phyloP scores from a whole-genome alignment of 2,329 filamentous ascomycete species.

The Ophiostoma ulmi region DNA sequence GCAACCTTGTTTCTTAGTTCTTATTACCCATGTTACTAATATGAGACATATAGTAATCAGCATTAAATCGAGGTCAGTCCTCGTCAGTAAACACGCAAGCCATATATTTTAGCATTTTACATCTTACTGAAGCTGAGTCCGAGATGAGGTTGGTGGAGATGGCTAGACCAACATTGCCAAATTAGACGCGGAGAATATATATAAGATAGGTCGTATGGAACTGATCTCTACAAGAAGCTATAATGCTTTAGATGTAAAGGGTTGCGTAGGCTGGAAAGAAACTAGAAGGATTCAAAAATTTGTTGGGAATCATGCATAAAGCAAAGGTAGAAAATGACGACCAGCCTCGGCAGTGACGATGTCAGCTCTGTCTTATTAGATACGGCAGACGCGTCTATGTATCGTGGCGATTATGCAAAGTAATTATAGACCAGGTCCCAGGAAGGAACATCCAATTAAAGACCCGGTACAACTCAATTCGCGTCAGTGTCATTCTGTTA shows the following conservation, averaged over 20 bases:
- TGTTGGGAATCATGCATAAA: slow-evolving; percentile 1
- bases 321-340: background rate
- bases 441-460: no score
- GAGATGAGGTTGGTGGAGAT: background rate
- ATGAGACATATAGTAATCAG: background rate
- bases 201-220: background rate
- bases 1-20: background rate
- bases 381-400: no score
- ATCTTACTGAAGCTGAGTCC: background rate
- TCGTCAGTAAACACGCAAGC: slow-evolving; percentile 1
- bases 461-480: background rate
- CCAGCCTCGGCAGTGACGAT: background rate
- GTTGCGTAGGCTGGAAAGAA: background rate
- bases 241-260: background rate
- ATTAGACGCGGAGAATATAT: background rate
- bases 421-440: no score
- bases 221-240: background rate
- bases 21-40: background rate
- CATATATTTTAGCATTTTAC: background rate
- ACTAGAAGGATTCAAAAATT: background rate
- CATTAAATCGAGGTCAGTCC: background rate
- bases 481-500: background rate
- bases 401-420: no score
- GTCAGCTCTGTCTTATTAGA: background rate
- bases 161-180: background rate